Conservation (phyloP, 495 filamentous ascomycete species). For the Tirmania nivea region DNA sequence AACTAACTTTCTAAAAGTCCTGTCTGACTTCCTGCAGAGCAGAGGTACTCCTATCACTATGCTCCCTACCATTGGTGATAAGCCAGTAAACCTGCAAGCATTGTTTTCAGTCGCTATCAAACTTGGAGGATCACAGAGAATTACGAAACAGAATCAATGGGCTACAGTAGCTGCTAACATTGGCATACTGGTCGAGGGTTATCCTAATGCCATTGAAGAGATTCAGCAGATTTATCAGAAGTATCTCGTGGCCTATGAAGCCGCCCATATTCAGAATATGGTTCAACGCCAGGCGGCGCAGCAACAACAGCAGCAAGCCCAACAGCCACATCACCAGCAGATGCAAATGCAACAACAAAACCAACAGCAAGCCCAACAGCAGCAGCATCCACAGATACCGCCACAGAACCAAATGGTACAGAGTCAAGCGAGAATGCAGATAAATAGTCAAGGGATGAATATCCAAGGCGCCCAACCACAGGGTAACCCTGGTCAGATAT, state of each 20-base stretch:
- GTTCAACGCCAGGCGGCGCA: constrained; percentile 24
- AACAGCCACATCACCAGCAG: constrained; percentile 20
- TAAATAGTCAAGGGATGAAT: background rate
- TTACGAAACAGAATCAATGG: constrained; percentile 31
- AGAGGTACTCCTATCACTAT: constrained; percentile 45
- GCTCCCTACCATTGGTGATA: constrained; percentile 46
- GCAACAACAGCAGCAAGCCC: constrained; percentile 21
- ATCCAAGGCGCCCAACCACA: background rate
- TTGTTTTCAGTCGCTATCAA: constrained; percentile 57
- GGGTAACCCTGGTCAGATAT: background rate
- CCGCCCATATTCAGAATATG: constrained; percentile 35
- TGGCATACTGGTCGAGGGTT: constrained; percentile 1
- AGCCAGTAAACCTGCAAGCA: constrained; percentile 45
- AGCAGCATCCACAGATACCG: constrained; percentile 6
- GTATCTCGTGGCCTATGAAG: constrained; percentile 53
- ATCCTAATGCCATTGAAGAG: constrained; percentile 42
- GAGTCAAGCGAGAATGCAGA: constrained; percentile 12
- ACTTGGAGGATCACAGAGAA: constrained; percentile 55
- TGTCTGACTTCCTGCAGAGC: constrained; percentile 48
- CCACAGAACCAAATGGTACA: background rate
- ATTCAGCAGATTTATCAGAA: constrained; percentile 50
- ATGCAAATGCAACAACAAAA: constrained; percentile 23
- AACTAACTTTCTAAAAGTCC: constrained; percentile 42
- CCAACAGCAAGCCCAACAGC: constrained; percentile 16
- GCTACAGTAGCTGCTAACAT: constrained; percentile 30